Evolutionary conservation across 2,329 filamentous ascomycete species (phyloP).

Genomic region (Reticulascus tulasneorum): DNA sequence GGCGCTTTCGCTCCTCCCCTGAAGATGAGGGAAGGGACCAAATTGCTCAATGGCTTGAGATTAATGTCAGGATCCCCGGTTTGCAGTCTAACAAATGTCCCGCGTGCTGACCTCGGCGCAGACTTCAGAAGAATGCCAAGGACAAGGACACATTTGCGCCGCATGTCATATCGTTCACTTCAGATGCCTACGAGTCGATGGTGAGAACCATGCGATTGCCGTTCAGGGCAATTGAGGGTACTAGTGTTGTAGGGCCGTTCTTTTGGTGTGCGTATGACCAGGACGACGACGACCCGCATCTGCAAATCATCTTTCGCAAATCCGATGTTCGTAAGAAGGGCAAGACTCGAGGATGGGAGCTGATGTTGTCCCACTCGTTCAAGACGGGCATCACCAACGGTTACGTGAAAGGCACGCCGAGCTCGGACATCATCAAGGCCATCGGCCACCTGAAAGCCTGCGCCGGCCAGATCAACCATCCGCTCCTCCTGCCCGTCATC

Average conservation of each 20-base stretch:
- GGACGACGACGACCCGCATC: conserved; percentile 51
- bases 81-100: conserved; percentile 2
- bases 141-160: conserved; percentile 56
- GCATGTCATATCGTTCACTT: conserved; percentile 48
- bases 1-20: conserved; percentile 48
- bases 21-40: conserved; percentile 37
- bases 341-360: conserved; percentile 60
- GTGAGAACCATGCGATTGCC: conserved; percentile 50
- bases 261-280: conserved; percentile 58
- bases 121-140: conserved; percentile 52
- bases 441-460: conserved; percentile 49
- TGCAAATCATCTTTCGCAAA: conserved; percentile 62
- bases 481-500: conserved; percentile 55
- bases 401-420: conserved; percentile 57
- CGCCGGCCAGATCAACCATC: conserved; percentile 48
- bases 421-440: conserved; percentile 47
- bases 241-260: conserved; percentile 57
- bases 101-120: conserved; percentile 21
- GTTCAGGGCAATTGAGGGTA: conserved; percentile 54
- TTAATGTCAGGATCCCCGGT: conserved; percentile 43
- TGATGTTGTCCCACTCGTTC: conserved; percentile 58
- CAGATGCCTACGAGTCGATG: conserved; percentile 51
- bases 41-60: conserved; percentile 47
- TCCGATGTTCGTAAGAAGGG: conserved; percentile 64
- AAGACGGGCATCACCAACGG: conserved; percentile 53